phyloP scores from a whole-genome alignment of 1,284 basidiomycete genomes.

The Pisolithus thermaeus region DNA sequence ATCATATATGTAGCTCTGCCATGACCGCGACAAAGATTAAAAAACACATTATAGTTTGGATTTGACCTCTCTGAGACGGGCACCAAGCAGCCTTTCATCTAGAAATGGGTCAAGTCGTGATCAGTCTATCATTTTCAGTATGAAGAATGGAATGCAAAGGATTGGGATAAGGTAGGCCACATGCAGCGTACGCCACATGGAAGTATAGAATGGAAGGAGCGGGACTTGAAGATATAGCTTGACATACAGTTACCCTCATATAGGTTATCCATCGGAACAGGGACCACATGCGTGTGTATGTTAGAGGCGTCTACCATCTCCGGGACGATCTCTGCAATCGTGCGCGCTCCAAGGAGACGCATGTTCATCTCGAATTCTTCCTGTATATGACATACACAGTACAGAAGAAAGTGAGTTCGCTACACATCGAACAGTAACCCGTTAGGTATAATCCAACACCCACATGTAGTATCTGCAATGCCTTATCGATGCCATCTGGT shows the following conservation, averaged over 20 bases:
- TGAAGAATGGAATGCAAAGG: neutral
- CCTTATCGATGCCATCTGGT: slow-evolving; percentile 72
- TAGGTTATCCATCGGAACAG: slow-evolving; percentile 66
- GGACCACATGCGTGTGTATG: slow-evolving; percentile 54
- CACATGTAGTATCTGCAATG: slow-evolving; percentile 74
- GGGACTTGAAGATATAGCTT: neutral
- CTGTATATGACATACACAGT: slow-evolving; percentile 33
- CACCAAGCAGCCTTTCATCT: slow-evolving; percentile 44
- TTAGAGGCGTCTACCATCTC: slow-evolving; percentile 85
- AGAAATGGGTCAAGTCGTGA: neutral
- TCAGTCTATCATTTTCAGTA: neutral
- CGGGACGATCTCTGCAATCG: slow-evolving; percentile 71
- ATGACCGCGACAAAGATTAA: neutral
- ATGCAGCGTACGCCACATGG: neutral
- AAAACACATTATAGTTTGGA: slow-evolving; percentile 38
- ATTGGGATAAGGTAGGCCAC: neutral
- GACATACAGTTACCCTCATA: slow-evolving; percentile 75
- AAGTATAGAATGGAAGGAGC: neutral
- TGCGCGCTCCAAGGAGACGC: slow-evolving; percentile 80
- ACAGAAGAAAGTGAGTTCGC: neutral
- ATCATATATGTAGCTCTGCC: too few relatives aligned
- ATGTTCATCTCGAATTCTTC: slow-evolving; percentile 96
- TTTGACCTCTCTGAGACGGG: slow-evolving; percentile 44
- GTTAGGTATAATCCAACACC: slow-evolving; percentile 16
- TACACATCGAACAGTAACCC: neutral